These are phyloP conservation scores for Marsdenia floribunda DNA, from an alignment of 257 asterid species.

Conservation along the genomic window DNA sequence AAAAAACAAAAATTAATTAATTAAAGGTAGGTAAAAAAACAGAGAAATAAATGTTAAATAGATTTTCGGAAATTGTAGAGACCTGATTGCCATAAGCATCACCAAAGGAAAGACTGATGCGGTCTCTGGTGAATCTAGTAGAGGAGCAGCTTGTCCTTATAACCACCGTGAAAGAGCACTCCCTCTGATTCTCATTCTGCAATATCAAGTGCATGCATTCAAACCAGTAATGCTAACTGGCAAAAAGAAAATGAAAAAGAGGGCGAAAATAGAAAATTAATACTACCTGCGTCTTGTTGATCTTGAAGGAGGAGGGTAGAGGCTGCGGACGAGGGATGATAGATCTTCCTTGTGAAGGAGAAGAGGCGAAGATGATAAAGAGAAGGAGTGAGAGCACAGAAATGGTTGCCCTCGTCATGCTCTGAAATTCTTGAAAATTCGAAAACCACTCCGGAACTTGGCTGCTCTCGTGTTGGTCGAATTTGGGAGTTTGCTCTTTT, in stretches of 20 bases:
- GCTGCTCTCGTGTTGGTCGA: neutral
- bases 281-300: slow-evolving; percentile 13
- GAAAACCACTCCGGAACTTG: neutral
- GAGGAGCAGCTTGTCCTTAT: slow-evolving; percentile 87
- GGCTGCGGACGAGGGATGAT: neutral
- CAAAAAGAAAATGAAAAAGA: neutral
- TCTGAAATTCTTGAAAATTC: neutral
- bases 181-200: slow-evolving; percentile 21
- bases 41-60: neutral
- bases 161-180: slow-evolving; percentile 60
- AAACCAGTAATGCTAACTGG: neutral
- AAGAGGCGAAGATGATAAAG: neutral
- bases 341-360: slow-evolving; percentile 13
- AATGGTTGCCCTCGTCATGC: neutral
- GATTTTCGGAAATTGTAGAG: neutral
- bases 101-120: slow-evolving; percentile 81
- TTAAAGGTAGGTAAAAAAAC: too few species aligned
- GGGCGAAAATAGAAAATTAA: neutral
- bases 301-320: slow-evolving; percentile 10
- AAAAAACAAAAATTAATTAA: too few species aligned
- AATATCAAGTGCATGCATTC: neutral
- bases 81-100: slow-evolving; percentile 99
- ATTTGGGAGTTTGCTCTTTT: neutral
- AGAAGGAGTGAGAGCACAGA: neutral
- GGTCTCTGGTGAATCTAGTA: slow-evolving; percentile 63